Conservation (phyloP, 2,329 filamentous ascomycete genomes). For the Aspergillus cejpii region DNA sequence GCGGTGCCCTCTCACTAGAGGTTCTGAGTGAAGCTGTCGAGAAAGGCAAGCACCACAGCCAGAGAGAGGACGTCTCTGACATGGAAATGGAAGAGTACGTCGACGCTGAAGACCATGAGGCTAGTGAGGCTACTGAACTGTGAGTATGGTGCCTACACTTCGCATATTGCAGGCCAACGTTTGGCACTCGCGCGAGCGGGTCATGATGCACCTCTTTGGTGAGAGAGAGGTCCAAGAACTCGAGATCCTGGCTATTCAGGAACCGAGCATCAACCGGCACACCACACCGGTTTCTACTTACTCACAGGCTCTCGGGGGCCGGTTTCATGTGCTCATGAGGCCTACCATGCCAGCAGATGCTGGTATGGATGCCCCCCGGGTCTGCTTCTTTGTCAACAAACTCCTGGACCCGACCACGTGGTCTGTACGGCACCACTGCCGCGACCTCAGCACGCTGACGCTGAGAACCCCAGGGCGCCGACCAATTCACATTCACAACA, state of each 20-base stretch:
- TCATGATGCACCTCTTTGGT: conserved; percentile 7
- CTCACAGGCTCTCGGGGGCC: conserved; percentile 2
- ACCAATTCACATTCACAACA: conserved; percentile 13
- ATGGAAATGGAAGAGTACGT: too few species aligned
- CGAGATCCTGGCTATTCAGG: conserved; percentile 8
- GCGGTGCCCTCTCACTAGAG: too few species aligned
- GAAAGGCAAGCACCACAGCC: too few species aligned
- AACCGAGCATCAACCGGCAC: conserved; percentile 3
- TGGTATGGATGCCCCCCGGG: conserved; percentile 7
- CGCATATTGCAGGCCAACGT: conserved; percentile 2
- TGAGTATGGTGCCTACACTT: neutral
- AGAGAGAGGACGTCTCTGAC: neutral
- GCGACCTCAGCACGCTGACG: conserved; percentile 15
- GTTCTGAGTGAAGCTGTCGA: too few species aligned
- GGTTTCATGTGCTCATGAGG: conserved; percentile 1
- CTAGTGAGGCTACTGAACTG: neutral
- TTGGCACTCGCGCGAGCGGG: conserved; percentile 2
- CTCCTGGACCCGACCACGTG: conserved; percentile 13
- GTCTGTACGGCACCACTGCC: conserved; percentile 12
- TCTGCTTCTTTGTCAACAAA: conserved; percentile 26
- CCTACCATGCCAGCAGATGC: neutral
- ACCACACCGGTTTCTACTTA: conserved; percentile 2
- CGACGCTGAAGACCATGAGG: neutral
- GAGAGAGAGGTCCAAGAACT: conserved; percentile 4
- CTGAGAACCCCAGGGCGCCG: neutral